Percentiles rank a stretch among this genome's conserved stretches.
Conservation (phyloP, 1,139 yeast species). For the Geotrichum histeridarum region DNA sequence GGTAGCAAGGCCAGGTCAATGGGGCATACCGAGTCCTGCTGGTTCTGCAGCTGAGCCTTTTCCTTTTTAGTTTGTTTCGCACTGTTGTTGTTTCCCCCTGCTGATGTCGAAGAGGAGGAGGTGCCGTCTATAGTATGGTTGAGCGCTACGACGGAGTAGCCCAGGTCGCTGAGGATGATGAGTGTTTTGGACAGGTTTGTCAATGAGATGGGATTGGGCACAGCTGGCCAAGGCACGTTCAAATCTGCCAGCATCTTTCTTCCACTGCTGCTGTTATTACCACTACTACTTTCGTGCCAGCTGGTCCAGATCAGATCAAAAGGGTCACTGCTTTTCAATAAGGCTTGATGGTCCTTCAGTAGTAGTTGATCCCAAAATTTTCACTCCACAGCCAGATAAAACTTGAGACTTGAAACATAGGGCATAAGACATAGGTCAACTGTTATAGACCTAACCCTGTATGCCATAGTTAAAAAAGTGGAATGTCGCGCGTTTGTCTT, state of each 20-base stretch:
- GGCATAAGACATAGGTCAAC: too few species aligned
- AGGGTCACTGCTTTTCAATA: too few species aligned
- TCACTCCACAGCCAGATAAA: too few species aligned
- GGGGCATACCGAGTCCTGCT: slow-evolving; percentile 38
- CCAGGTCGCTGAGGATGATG: slow-evolving; percentile 40
- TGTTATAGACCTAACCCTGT: too few species aligned
- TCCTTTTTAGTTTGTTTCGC: slow-evolving; percentile 12
- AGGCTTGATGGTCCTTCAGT: too few species aligned
- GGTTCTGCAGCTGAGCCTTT: background rate
- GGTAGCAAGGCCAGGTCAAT: slow-evolving; percentile 37
- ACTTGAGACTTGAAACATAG: too few species aligned
- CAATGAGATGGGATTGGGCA: slow-evolving; percentile 37
- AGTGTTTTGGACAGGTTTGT: slow-evolving; percentile 23
- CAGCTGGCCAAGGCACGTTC: slow-evolving; percentile 78
- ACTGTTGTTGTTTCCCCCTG: background rate
- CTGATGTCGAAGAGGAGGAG: slow-evolving; percentile 48
- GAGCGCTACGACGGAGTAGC: slow-evolving; percentile 69
- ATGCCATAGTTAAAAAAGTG: too few species aligned
- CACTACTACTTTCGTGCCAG: too few species aligned
- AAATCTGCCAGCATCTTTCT: slow-evolving; percentile 65
- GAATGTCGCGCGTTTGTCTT: too few species aligned
- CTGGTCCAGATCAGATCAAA: too few species aligned
- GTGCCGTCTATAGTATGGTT: slow-evolving; percentile 59
- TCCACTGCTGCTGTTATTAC: too few species aligned
- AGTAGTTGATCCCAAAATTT: too few species aligned